Evolutionary conservation across 306 rosid genomes (phyloP), one percentile per base, ranked within the genome.

Genomic region (Quercus agrifolia): DNA sequence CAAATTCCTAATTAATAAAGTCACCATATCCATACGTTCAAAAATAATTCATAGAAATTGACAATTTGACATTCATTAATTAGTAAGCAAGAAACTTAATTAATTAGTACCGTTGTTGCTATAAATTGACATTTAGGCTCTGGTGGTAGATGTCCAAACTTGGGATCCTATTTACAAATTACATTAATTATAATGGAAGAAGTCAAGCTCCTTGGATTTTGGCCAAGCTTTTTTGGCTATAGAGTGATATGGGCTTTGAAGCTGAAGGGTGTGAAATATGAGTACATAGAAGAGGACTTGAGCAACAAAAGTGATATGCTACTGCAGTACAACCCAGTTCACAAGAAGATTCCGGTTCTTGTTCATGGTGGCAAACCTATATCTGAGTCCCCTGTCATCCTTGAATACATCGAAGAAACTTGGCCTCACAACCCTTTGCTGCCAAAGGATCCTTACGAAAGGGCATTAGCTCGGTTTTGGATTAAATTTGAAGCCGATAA

Each of bases 381-480:
- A 5, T 5, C n/a, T 23, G 61, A 71, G n/a, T 49, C 75, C 7
- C 51, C 9, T 13, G n/a, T 44, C 19, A 52, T 72, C 54, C 38
- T 73, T 17, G 59, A 73, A 33, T 73, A 73, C 46, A 73, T 52
- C 28, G 76, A 73, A 6, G 76, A 73, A 44, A 23, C 7, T 64
- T 74, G 70, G 75, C 54, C 83, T 6, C 78, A 55, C 0, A 74
- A 64, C 5, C 49, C 83, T 15, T 28, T 80, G 27, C 75, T 80
- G 28, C 79, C 70, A 6, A 51, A 66, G n/a, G 70, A 74, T 17
- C 75, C 79, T 6, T 18, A 19, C 28, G 20, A 80, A 33, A 80
- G 44, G 61, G 74, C 75, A 3, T 2, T 10, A 31, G 70, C 79
- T 33, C 35, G 51, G 67, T 80, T 80, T 10, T 80, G 83, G 79